A percentile compares a stretch with the other conserved stretches of the same genome.
phyloP scores from a whole-genome alignment of 2,329 filamentous ascomycete genomes.

The Calonectria pauciramosa region DNA sequence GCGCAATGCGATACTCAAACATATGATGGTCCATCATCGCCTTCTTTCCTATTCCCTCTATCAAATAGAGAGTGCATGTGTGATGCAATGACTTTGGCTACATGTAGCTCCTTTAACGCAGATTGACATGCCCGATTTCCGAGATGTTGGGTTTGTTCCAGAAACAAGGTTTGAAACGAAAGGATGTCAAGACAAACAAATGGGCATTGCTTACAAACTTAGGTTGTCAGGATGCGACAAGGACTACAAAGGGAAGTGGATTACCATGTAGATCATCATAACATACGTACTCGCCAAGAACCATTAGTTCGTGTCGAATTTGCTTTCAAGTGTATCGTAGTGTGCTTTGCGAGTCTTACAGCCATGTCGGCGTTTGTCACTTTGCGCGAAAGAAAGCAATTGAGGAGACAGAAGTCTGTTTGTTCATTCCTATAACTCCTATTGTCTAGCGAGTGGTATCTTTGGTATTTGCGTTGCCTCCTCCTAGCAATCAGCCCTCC shows the following conservation, averaged over 20 bases:
- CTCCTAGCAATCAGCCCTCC: slow-evolving; percentile 36
- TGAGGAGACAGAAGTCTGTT: slow-evolving; percentile 34
- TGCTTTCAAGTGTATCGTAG: background rate
- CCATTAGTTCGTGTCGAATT: background rate
- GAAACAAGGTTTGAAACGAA: background rate
- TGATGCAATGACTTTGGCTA: no score
- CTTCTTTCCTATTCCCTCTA: background rate
- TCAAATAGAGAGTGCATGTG: no score
- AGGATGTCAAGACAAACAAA: background rate
- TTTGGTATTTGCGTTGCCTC: slow-evolving; percentile 49
- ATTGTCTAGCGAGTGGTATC: slow-evolving; percentile 57
- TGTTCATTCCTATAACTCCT: slow-evolving; percentile 47
- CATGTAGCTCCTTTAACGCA: background rate
- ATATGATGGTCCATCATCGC: background rate
- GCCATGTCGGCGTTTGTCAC: background rate
- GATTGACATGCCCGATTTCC: background rate
- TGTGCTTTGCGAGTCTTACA: background rate
- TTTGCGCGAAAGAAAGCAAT: background rate
- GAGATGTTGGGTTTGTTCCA: background rate
- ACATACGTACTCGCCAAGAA: background rate
- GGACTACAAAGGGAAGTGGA: no score
- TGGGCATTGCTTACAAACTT: no score
- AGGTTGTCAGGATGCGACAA: no score
- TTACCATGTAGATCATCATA: no score
- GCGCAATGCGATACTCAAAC: background rate